A percentile compares a stretch with the other conserved stretches of the same genome.
phyloP scores from a whole-genome alignment of 345 rosid genomes.

The Arabis alpina region DNA sequence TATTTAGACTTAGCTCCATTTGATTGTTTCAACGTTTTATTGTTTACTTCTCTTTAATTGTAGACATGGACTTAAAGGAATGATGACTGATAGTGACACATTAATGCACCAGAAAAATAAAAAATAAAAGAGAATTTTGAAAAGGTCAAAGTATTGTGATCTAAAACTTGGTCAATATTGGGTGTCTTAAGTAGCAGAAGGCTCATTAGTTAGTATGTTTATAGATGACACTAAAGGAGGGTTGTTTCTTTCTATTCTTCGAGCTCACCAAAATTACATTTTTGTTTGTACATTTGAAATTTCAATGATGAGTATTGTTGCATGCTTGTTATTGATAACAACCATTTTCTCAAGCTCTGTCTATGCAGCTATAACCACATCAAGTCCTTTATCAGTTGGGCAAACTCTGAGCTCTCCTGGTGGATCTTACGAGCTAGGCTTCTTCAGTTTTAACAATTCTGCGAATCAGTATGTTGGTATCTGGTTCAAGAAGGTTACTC shows the following conservation, averaged over 20 bases:
- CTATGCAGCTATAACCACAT: constrained; percentile 40
- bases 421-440: constrained; percentile 47
- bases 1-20: neutral
- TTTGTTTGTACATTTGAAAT: neutral
- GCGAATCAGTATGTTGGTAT: constrained; percentile 49
- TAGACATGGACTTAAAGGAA: neutral
- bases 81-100: constrained; percentile 17
- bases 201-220: constrained; percentile 15
- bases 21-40: constrained; percentile 20
- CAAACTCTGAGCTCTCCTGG: constrained; percentile 41
- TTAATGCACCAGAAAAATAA: neutral
- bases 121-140: neutral
- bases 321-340: constrained; percentile 35
- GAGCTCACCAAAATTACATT: constrained; percentile 7
- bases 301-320: constrained; percentile 31
- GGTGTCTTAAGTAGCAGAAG: constrained; percentile 27
- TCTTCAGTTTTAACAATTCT: constrained; percentile 40
- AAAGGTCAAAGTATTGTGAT: constrained; percentile 36
- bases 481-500: constrained; percentile 49
- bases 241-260: constrained; percentile 27
- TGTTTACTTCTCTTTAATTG: constrained; percentile 25
- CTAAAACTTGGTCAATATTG: constrained; percentile 31
- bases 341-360: constrained; percentile 22
- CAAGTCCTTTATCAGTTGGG: constrained; percentile 35
- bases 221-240: constrained; percentile 3